phyloP scores from a whole-genome alignment of 2,329 filamentous ascomycete species.

The Nemania sp. region DNA sequence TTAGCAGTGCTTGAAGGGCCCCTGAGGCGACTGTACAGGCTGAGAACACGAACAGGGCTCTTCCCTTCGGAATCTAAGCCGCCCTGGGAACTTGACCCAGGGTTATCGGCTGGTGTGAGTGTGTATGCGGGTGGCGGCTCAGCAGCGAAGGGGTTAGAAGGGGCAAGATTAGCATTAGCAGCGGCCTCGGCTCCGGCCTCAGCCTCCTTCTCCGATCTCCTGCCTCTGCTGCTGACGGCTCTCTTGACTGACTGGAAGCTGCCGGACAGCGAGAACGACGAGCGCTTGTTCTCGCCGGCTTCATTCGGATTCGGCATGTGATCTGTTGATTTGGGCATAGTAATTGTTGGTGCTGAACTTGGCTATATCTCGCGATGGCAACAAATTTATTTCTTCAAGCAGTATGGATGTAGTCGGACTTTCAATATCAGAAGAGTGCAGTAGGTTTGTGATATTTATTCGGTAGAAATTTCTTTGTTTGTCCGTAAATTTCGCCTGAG shows the following conservation, averaged over 20 bases:
- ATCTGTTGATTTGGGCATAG: constrained; percentile 15
- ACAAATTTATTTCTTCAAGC: too few relatives aligned
- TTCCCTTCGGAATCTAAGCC: not conserved
- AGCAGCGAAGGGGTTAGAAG: constrained; percentile 18
- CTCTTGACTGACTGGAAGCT: constrained; percentile 15
- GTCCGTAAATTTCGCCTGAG: too few relatives aligned
- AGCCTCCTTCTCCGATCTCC: constrained; percentile 1
- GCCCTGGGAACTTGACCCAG: constrained; percentile 5
- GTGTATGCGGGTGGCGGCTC: constrained; percentile 33
- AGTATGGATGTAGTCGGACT: too few relatives aligned
- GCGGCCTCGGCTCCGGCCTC: not conserved
- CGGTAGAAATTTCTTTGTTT: too few relatives aligned
- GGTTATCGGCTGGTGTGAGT: not conserved
- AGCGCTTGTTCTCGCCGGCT: constrained; percentile 1
- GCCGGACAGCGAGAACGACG: constrained; percentile 21
- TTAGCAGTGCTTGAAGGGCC: not conserved
- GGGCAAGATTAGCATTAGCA: not conserved
- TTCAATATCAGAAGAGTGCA: too few relatives aligned
- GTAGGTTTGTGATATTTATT: too few relatives aligned
- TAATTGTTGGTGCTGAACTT: not conserved
- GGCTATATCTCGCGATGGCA: not conserved
- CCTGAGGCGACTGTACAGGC: constrained; percentile 9
- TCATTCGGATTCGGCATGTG: constrained; percentile 3
- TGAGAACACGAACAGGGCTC: not conserved
- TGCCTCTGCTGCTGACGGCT: constrained; percentile 17